Evolutionary conservation across 2,329 filamentous ascomycete genomes (phyloP).

Genomic region (Beauveria australis): DNA sequence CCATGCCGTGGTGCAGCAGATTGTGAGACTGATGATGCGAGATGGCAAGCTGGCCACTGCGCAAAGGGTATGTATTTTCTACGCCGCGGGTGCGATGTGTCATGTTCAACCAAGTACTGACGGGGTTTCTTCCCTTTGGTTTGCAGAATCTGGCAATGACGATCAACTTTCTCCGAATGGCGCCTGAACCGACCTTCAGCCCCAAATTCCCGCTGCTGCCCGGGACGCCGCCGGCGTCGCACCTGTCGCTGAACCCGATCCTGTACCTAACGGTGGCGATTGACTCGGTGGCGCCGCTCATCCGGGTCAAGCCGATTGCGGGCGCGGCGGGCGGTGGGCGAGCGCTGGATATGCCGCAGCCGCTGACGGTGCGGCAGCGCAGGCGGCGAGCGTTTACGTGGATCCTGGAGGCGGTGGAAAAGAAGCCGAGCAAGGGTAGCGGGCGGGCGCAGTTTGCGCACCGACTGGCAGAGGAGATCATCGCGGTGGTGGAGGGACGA

Average conservation of each 20-base stretch:
- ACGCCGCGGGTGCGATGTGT: background rate
- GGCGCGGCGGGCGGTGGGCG: constrained; percentile 81
- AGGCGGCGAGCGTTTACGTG: constrained; percentile 73
- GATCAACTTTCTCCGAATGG: constrained; percentile 76
- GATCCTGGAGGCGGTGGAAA: constrained; percentile 79
- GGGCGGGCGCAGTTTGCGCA: constrained; percentile 66
- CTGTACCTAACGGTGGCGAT: constrained; percentile 84
- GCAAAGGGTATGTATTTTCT: constrained; percentile 59
- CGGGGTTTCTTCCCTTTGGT: background rate
- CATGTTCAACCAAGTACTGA: background rate
- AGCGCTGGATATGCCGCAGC: constrained; percentile 73
- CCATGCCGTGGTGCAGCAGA: constrained; percentile 73
- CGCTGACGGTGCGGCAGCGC: constrained; percentile 66
- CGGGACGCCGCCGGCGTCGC: constrained; percentile 64
- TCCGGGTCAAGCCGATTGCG: constrained; percentile 68
- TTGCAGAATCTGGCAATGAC: constrained; percentile 74
- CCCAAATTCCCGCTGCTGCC: constrained; percentile 64
- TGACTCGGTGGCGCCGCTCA: constrained; percentile 83
- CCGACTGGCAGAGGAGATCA: constrained; percentile 75
- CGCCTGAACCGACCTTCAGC: constrained; percentile 68
- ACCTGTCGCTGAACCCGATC: constrained; percentile 82
- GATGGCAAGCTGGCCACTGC: constrained; percentile 85
- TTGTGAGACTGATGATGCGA: constrained; percentile 85
- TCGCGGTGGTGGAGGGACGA: constrained; percentile 79
- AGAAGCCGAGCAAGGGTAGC: constrained; percentile 64